Evolutionary conservation across 2,329 filamentous ascomycete genomes (phyloP).

Genomic region (Exophiala dermatitidis): DNA sequence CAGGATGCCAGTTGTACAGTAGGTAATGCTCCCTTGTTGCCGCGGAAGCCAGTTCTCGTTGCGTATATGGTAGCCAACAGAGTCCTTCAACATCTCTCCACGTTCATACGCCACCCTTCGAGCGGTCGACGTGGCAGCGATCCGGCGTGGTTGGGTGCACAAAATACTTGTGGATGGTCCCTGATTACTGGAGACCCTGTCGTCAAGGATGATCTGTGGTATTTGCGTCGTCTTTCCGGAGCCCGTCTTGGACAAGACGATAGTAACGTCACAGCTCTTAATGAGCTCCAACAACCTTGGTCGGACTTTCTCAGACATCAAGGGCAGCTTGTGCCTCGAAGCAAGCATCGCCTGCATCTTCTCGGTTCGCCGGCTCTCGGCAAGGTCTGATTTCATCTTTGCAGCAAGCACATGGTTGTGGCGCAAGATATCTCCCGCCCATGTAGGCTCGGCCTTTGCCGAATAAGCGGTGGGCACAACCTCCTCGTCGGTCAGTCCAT

Average conservation of each 20-base stretch:
- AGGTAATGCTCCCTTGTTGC: constrained; percentile 78
- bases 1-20: constrained; percentile 64
- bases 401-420: constrained; percentile 1
- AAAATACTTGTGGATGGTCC: constrained; percentile 70
- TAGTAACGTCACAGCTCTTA: constrained; percentile 72
- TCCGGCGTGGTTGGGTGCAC: constrained; percentile 88
- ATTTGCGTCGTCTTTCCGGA: constrained; percentile 97
- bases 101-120: constrained; percentile 90
- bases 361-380: background rate
- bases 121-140: constrained; percentile 90
- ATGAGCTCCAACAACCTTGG: constrained; percentile 53
- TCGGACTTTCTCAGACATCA: constrained; percentile 20
- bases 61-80: constrained; percentile 90
- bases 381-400: constrained; percentile 6
- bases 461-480: constrained; percentile 1
- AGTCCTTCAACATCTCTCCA: constrained; percentile 70
- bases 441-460: background rate
- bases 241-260: constrained; percentile 92
- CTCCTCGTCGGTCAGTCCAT: constrained; percentile 9
- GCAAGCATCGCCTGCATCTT: constrained; percentile 4
- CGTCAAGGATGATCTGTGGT: constrained; percentile 86
- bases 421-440: background rate
- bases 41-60: constrained; percentile 77
- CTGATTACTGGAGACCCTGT: constrained; percentile 71
- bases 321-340: constrained; percentile 7